Evolutionary conservation across 345 rosid species (phyloP), one percentile per base, ranked within the genome.

Genomic region (Aquilaria malaccensis): DNA sequence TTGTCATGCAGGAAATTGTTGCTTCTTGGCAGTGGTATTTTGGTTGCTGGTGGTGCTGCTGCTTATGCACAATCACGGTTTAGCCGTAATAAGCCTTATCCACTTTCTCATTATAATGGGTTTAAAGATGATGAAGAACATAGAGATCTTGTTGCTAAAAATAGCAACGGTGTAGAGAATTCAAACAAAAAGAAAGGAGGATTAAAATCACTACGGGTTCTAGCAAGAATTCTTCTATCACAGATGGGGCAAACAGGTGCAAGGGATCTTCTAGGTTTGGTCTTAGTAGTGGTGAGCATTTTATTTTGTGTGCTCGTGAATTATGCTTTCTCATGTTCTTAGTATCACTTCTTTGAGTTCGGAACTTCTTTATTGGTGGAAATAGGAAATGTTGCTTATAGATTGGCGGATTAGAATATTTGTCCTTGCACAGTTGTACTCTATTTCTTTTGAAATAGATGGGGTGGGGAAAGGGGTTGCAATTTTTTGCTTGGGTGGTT

Each of bases 31-130:
- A 73, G 93, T 50, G 92, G 99, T 62, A 68, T 91, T 55, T 69
- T 88, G 54, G 91, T 81, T 60, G 96, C 91, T 59, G 96, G 95
- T 67, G 96, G 97, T 62, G 79, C 97, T 50, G 86, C 96, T 63
- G 85, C 82, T 33, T 91, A 82, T 62, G n/a, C 84, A 65, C 84
- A 83, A 46, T 88, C 91, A 50, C 76, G 89, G 55, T 67, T 51
- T 65, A 63, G 72, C 66, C 30, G 67, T 62, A 76, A 52, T 63
- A 82, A 67, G 64, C 74, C 67, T 15, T 71, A 67, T 65, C 67
- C 85, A 33, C 73, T 70, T 62, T 71, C 68, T 64, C 74, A 59
- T 61, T 69, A 60, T 63, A 85, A 86, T 75, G 95, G 93, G 33
- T 66, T 70, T 30, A 62, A 57, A 61, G 83, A 78, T 72, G 71